Evolutionary conservation across 163 green algal genomes (phyloP).

Genomic region (Volvox carteri): DNA sequence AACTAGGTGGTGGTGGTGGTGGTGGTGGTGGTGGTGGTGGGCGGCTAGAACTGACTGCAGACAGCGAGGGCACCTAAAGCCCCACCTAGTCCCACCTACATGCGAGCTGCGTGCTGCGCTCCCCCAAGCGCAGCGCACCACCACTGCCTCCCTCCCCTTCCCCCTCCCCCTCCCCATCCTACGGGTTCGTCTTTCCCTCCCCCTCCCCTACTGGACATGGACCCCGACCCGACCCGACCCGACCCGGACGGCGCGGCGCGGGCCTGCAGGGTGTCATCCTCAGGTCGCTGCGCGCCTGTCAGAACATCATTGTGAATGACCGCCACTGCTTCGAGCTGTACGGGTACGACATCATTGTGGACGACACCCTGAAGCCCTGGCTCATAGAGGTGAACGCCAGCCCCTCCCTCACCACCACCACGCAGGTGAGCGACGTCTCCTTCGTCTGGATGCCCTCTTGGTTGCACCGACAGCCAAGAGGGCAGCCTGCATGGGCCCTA

Average conservation of each 20-base stretch:
- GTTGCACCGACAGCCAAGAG: too few relatives aligned
- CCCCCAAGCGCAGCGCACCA: neutral
- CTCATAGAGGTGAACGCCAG: constrained; percentile 85
- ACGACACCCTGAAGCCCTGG: constrained; percentile 83
- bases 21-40: too few relatives aligned
- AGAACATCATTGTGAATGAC: constrained; percentile 87
- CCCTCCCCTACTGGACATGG: neutral
- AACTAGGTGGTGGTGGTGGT: too few relatives aligned
- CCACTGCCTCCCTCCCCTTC: neutral
- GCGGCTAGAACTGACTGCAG: neutral
- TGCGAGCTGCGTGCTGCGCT: too few relatives aligned
- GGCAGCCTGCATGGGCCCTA: too few relatives aligned
- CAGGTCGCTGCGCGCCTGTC: constrained; percentile 56
- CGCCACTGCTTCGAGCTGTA: constrained; percentile 77
- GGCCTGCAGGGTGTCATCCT: constrained; percentile 35
- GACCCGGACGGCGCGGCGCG: too few relatives aligned
- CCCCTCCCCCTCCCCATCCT: neutral
- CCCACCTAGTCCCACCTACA: too few relatives aligned
- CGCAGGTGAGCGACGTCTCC: constrained; percentile 57
- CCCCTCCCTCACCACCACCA: constrained; percentile 78
- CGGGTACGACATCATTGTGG: constrained; percentile 89
- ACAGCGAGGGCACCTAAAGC: neutral
- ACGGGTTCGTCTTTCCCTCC: neutral
- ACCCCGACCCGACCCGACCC: too few relatives aligned
- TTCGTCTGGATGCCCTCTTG: too few relatives aligned